Evolutionary conservation across 176 grass and related monocot species (phyloP), one percentile per base, ranked within the genome.

Genomic region (Calamus simplicifolius): DNA sequence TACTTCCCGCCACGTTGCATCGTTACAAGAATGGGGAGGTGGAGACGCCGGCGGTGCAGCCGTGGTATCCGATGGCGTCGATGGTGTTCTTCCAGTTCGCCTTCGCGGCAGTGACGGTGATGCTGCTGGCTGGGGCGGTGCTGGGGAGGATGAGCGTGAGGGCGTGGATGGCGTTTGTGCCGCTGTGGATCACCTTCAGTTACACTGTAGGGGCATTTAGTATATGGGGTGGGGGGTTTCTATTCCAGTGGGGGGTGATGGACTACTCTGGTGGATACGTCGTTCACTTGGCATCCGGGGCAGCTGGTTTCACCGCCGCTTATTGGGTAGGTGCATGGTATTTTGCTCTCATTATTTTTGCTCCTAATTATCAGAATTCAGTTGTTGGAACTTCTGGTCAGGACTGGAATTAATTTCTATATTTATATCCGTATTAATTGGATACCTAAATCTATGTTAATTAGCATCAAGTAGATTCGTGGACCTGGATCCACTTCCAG

Each of bases 171-270:
- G 83, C 65, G 0, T 93, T 93, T 63, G 76, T 66, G 5, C 89
- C 89, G 52, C 72, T 93, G 3, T 93, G 84, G 84, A 51, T 87
- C 0, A 73, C 84, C 21, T 72, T 93, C 52, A 87, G 77, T 49
- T 93, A 84, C 80, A 93, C 88, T 48, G 73, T 87, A 3, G 55
- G 88, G 55, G 83, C 79, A 0, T 91, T 91, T 60, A 86, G 83
- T 64, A 71, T 91, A 30, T 86, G 88, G 88, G 88, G 88, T 60
- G 83, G 89, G 52, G 84, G 89, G 5, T 93, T 93, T 72, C 79
- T 87, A 62, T 82, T 75, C 70, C 79, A 82, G 6, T 86, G 86
- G 86, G 74, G 60, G 49, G 66, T 71, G 16, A 29, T 71, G 50
- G 66, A 70, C 70, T 79, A 79, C 35, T 72, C 76, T 26, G 76